phyloP scores from a whole-genome alignment of 768 basidiomycete species.

The Lactarius tabidus region DNA sequence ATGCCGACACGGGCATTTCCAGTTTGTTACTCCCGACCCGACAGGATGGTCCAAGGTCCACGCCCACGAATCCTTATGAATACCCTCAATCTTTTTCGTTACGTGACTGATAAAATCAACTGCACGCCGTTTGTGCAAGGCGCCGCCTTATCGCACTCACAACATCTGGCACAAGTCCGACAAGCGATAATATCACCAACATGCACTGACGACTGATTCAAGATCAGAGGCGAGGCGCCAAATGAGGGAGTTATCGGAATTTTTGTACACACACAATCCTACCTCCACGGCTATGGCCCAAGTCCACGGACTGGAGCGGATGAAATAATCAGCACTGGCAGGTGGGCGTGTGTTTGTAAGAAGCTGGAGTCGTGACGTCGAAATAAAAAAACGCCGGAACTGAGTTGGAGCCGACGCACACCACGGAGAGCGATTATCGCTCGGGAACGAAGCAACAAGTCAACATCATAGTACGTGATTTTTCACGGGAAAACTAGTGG shows the following conservation, averaged over 20 bases:
- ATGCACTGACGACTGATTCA: conserved; percentile 6
- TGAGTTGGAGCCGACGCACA: conserved; percentile 1
- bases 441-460: not conserved
- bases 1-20: conserved; percentile 13
- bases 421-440: conserved; percentile 10
- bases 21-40: conserved; percentile 11
- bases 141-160: not conserved
- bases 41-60: conserved; percentile 1
- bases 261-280: conserved; percentile 1
- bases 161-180: conserved; percentile 4
- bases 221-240: not conserved
- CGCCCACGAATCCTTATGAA: conserved; percentile 9
- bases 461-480: conserved; percentile 9
- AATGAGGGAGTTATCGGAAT: conserved; percentile 2
- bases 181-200: conserved; percentile 3
- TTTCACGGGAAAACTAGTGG: not conserved
- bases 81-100: conserved; percentile 14
- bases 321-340: not conserved
- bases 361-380: not conserved
- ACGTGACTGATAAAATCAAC: conserved; percentile 13
- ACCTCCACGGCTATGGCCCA: conserved; percentile 7
- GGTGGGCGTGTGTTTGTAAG: not conserved
- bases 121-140: conserved; percentile 13
- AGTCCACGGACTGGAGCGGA: not conserved
- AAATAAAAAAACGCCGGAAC: not conserved